Evolutionary conservation across 306 rosid species (phyloP).

Genomic region (Trifolium pratense): DNA sequence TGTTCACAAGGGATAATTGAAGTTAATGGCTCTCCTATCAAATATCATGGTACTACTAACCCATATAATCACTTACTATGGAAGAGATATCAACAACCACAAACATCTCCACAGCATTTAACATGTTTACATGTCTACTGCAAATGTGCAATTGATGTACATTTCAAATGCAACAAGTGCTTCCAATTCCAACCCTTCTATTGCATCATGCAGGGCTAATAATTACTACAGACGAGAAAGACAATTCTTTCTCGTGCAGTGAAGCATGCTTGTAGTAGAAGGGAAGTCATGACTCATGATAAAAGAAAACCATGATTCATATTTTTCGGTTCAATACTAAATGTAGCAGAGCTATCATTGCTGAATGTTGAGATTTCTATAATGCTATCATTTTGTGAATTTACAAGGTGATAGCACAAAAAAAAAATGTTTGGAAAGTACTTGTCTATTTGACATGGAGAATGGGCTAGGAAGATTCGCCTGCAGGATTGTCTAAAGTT

Average conservation of each 20-base stretch:
- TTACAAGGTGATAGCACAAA: neutral
- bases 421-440: neutral
- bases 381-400: neutral
- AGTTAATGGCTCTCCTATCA: too few species aligned
- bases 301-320: neutral
- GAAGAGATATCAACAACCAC: too few species aligned
- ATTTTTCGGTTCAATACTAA: neutral
- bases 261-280: neutral
- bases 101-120: too few species aligned
- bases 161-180: too few species aligned
- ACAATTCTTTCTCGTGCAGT: neutral
- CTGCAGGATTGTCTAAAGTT: neutral
- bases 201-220: too few species aligned
- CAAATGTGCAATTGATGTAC: too few species aligned
- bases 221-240: too few species aligned
- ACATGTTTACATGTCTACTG: too few species aligned
- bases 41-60: too few species aligned
- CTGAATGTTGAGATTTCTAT: neutral
- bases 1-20: too few species aligned
- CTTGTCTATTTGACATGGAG: neutral
- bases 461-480: constrained; percentile 8
- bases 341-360: neutral
- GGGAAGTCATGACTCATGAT: neutral
- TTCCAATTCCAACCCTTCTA: too few species aligned
- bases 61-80: too few species aligned